Conservation (phyloP, 768 basidiomycete species). For the Rhizopogon salebrosus region DNA sequence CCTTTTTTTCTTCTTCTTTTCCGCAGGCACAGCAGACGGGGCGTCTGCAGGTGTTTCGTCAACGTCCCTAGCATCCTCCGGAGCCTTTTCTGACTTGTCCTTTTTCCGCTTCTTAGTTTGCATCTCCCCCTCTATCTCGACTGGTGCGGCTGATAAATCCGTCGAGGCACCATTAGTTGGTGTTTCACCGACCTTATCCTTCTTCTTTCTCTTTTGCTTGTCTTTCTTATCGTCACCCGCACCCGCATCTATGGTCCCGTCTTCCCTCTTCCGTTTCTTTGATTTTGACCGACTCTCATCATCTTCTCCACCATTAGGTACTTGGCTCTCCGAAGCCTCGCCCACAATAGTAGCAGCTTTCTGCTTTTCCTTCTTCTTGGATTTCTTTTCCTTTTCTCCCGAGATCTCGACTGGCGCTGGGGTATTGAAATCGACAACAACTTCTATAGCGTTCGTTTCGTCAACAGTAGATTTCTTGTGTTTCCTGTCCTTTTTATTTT, state of each 20-base stretch:
- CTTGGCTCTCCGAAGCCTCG: constrained; percentile 14
- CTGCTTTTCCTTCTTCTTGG: constrained; percentile 12
- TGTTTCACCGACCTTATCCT: constrained; percentile 25
- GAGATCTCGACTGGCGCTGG: constrained; percentile 4
- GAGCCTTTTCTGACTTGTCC: constrained; percentile 15
- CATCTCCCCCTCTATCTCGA: constrained; percentile 14
- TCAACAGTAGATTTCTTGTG: background rate
- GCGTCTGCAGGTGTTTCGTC: constrained; percentile 14
- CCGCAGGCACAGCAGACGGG: constrained; percentile 6
- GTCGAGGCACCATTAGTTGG: constrained; percentile 1
- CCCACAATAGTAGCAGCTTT: constrained; percentile 9
- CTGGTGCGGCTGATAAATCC: background rate
- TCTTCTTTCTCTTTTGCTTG: constrained; percentile 23
- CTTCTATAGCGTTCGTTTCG: constrained; percentile 17
- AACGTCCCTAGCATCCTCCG: constrained; percentile 10
- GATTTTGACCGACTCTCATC: constrained; percentile 12
- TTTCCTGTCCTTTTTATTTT: constrained; percentile 16
- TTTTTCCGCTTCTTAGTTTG: constrained; percentile 15
- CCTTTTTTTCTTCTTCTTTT: constrained; percentile 16
- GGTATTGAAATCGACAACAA: constrained; percentile 8
- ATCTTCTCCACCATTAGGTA: constrained; percentile 4
- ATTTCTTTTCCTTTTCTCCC: constrained; percentile 11
- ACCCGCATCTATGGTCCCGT: constrained; percentile 5
- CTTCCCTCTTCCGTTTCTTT: constrained; percentile 31
- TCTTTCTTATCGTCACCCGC: constrained; percentile 7